Evolutionary conservation across 768 basidiomycete species (phyloP).

Genomic region (Mrakia blollopis): DNA sequence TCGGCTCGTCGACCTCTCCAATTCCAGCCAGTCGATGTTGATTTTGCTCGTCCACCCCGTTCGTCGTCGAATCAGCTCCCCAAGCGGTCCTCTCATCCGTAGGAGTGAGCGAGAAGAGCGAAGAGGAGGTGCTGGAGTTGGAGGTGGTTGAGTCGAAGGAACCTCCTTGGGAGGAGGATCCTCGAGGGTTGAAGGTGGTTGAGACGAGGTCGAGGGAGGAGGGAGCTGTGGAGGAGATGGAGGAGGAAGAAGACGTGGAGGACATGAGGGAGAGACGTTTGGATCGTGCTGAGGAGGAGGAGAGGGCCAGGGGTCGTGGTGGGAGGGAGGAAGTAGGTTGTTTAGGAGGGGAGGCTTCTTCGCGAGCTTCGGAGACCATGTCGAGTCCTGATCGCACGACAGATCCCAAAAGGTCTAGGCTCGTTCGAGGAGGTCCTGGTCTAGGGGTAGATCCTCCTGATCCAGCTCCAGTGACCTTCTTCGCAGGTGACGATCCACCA

Average conservation of each 20-base stretch:
- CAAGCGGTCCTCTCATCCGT: not conserved
- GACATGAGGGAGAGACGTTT: slow-evolving; percentile 1
- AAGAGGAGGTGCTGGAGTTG: not conserved
- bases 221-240: not conserved
- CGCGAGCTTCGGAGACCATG: slow-evolving; percentile 15
- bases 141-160: slow-evolving; percentile 4
- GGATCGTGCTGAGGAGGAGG: slow-evolving; percentile 3
- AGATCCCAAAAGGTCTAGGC: slow-evolving; percentile 10
- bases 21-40: not conserved
- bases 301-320: not conserved
- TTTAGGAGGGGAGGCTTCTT: not conserved
- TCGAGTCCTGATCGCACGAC: slow-evolving; percentile 6
- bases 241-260: slow-evolving; percentile 5
- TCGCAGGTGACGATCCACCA: not conserved
- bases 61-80: not conserved
- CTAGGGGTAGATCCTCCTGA: not conserved
- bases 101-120: slow-evolving; percentile 16
- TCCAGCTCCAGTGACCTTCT: not conserved
- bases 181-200: not conserved
- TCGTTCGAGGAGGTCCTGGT: slow-evolving; percentile 3
- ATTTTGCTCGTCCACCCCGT: not conserved
- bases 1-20: not conserved
- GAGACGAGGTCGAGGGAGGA: not conserved
- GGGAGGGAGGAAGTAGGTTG: not conserved
- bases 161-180: slow-evolving; percentile 3